Evolutionary conservation across 2,329 filamentous ascomycete genomes (phyloP).

Genomic region (Septoria linicola): DNA sequence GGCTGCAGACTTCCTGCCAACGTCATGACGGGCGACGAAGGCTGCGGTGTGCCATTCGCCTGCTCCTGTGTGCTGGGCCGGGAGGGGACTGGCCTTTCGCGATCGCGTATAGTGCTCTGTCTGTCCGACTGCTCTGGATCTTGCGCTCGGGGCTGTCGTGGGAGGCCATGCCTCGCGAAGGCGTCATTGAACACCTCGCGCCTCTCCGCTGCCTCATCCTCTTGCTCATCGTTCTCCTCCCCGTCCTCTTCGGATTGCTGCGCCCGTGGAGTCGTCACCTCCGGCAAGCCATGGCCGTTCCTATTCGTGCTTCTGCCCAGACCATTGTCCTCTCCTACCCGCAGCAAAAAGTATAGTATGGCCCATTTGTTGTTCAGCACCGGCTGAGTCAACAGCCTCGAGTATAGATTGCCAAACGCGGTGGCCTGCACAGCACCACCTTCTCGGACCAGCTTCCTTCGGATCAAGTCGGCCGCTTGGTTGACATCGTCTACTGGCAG

Average conservation of each 20-base stretch:
- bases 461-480: conserved; percentile 90
- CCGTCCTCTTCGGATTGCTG: conserved; percentile 23
- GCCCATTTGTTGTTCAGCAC: conserved; percentile 96
- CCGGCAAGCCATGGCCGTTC: conserved; percentile 9
- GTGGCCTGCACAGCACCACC: conserved; percentile 71
- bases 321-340: conserved; percentile 57
- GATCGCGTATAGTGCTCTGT: conserved; percentile 22
- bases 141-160: conserved; percentile 38
- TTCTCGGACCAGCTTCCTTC: conserved; percentile 77
- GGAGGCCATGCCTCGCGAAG: conserved; percentile 48
- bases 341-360: conserved; percentile 86
- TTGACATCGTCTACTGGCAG: conserved; percentile 69
- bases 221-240: conserved; percentile 14
- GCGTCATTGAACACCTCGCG: conserved; percentile 46
- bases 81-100: conserved; percentile 25
- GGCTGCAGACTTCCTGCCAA: conserved; percentile 18
- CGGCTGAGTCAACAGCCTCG: conserved; percentile 81
- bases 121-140: conserved; percentile 27
- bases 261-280: conserved; percentile 10
- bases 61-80: conserved; percentile 26
- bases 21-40: conserved; percentile 17
- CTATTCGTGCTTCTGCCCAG: no score
- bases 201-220: conserved; percentile 17
- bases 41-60: conserved; percentile 6
- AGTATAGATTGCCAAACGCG: conserved; percentile 87